Evolutionary conservation across 257 asterid species (phyloP), one percentile per base, ranked within the genome.

Genomic region (Jacaranda mimosifolia): DNA sequence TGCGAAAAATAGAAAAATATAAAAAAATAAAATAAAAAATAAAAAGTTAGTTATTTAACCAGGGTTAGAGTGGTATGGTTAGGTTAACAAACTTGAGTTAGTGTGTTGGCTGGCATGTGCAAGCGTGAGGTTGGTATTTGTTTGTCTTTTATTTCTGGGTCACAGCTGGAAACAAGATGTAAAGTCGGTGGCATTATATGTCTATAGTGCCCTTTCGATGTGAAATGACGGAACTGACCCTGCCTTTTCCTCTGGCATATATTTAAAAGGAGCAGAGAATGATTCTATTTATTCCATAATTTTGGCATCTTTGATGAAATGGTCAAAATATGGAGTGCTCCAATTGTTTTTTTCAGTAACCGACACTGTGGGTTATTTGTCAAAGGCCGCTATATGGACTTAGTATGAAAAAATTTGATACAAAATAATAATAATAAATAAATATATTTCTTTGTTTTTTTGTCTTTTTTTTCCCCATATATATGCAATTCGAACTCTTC

Each of bases 81-180:
- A 43, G 67, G 66, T 64, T 42, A 66, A n/a, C 14, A 43, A 79
- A 58, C 17, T 68, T 51, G 77, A 67, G 63, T 19, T 65, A 18
- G 62, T 10, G 15, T 48, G 17, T 36, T 82, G 73, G 69, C 59
- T 68, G 42, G 56, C 83, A 65, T 66, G 80, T 63, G 80, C 51
- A 82, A 14, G 71, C 13, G 72, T 48, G 77, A 70, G 83, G 68
- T 36, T 69, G 64, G 57, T 43, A 56, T 72, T 66, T 53, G 73
- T 59, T 81, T 63, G 67, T 71, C 72, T 84, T 26, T 77, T 77
- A 39, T 73, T 45, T 46, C 56, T 48, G 78, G 78, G 77, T 46
- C 73, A 77, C 87, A 83, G 89, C 89, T 79, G 86, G 85, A 82
- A 11, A 55, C 74, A 81, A 57, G 11, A 48, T 67, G 19, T 19